Evolutionary conservation across 2,329 filamentous ascomycete species (phyloP), one percentile per base, ranked within the genome.

Genomic region (Ophiostoma perfectum): DNA sequence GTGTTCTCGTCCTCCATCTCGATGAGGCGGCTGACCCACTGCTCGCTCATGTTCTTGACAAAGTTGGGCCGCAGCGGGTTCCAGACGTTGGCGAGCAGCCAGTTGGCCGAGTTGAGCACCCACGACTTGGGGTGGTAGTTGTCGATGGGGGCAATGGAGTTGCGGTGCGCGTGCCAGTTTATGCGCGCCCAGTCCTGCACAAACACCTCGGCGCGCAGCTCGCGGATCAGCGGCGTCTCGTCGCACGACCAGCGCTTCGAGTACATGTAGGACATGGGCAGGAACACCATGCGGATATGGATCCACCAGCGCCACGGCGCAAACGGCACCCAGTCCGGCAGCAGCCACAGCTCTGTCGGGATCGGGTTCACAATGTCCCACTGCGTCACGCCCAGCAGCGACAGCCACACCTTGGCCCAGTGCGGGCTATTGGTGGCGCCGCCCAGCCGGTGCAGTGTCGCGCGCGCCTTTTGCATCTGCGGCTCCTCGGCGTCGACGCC

Each of bases 301-400:
- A 98, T 91, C 94, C 93, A 97, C 93, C 94, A 97, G 72, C 92
- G 83, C 92, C 93, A 96, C 0, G 94, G 94, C 5, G 92, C 88
- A 75, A 97, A 84, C 0, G 93, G 93, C 3, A 92, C 84, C 92
- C 92, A 97, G 77, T 97, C 91, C 0, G 93, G 93, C 3, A 97
- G 80, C 55, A 97, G 82, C 95, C 95, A 99, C 62, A 98, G 78
- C 80, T 99, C 95, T 0, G 95, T 91, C 0, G 95, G 95, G 1
- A 95, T 88, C 0, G 95, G 95, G 74, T 98, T 99, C 73, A 98
- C 93, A 70, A 95, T 88, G 68, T 96, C 92, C 93, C 94, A 99
- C 41, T 89, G 81, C 75, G 88, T 88, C 4, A 98, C 85, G 16
- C 93, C 93, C 70, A 99, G 79, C 2, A 96, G 84, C 52, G 90